Evolutionary conservation across 192 early-diverging fungal genomes (phyloP).

Genomic region (Coemansia sp.): DNA sequence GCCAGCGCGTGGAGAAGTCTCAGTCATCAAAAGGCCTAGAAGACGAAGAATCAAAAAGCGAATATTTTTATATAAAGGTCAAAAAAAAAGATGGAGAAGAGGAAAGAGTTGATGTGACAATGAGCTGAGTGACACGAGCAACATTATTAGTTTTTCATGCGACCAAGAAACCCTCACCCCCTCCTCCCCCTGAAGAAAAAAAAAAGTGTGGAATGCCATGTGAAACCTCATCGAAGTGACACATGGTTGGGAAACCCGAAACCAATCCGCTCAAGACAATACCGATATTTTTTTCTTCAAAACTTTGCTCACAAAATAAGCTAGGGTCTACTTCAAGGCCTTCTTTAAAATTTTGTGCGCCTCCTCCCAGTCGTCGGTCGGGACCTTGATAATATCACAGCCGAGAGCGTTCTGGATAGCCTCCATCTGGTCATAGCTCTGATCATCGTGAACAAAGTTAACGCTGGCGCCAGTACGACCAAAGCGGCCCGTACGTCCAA

Average conservation of each 20-base stretch:
- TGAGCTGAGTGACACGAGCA: no score
- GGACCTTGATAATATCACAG: constrained; percentile 75
- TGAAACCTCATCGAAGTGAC: no score
- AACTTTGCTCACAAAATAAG: no score
- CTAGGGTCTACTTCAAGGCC: constrained; percentile 53
- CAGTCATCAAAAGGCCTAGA: background rate
- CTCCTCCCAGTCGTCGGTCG: constrained; percentile 80
- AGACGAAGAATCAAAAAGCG: background rate
- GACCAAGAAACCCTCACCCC: background rate
- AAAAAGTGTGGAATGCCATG: no score
- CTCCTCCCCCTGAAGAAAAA: no score
- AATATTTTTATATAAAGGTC: background rate
- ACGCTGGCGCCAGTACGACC: constrained; percentile 92
- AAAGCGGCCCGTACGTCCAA: constrained; percentile 97
- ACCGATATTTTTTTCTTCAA: no score
- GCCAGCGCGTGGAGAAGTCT: background rate
- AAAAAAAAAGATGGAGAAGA: background rate
- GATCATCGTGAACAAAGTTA: constrained; percentile 90
- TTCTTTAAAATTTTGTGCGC: constrained; percentile 89
- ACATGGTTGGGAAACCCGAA: no score
- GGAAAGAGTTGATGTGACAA: background rate
- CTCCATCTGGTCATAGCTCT: constrained; percentile 76
- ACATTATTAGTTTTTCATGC: background rate
- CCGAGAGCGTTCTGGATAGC: constrained; percentile 83
- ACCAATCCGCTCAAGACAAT: no score